phyloP scores from a whole-genome alignment of 164 flowering plant species.

The Vitis cinerea region DNA sequence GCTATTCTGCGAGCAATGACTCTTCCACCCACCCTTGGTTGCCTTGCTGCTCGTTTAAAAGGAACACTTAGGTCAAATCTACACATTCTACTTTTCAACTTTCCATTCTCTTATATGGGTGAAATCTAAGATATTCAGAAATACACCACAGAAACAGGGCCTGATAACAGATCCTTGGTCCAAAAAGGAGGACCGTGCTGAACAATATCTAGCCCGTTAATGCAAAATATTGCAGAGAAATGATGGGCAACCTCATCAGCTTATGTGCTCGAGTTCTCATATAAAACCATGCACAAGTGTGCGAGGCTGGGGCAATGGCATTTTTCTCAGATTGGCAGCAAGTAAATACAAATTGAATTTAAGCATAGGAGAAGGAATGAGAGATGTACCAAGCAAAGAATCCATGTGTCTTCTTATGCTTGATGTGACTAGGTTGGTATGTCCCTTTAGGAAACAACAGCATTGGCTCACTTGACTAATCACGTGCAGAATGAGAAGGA shows the following conservation, averaged over 20 bases:
- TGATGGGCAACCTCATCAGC: not conserved
- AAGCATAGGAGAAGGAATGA: not conserved
- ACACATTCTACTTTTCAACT: too few species aligned
- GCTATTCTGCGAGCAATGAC: constrained; percentile 72
- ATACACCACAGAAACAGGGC: too few species aligned
- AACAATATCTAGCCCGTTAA: too few species aligned
- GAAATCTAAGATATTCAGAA: too few species aligned
- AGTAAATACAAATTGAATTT: too few species aligned
- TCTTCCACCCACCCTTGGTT: constrained; percentile 61
- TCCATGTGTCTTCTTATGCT: constrained; percentile 79
- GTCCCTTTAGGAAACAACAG: constrained; percentile 67
- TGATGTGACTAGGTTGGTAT: constrained; percentile 73
- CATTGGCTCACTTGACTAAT: constrained; percentile 54
- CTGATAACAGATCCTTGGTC: too few species aligned
- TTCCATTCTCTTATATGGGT: too few species aligned
- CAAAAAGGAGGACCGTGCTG: too few species aligned
- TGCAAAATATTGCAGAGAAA: not conserved
- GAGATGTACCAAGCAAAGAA: constrained; percentile 70
- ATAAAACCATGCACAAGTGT: too few species aligned
- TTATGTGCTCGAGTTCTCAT: not conserved
- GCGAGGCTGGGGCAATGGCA: too few species aligned
- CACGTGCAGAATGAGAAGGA: constrained; percentile 25
- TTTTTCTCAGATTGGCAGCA: too few species aligned
- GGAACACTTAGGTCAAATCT: not conserved
- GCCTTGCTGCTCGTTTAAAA: constrained; percentile 47